These are phyloP conservation scores for Xylariaceae sp. DNA, from an alignment of 2,329 filamentous ascomycete genomes.

Conservation along the genomic window DNA sequence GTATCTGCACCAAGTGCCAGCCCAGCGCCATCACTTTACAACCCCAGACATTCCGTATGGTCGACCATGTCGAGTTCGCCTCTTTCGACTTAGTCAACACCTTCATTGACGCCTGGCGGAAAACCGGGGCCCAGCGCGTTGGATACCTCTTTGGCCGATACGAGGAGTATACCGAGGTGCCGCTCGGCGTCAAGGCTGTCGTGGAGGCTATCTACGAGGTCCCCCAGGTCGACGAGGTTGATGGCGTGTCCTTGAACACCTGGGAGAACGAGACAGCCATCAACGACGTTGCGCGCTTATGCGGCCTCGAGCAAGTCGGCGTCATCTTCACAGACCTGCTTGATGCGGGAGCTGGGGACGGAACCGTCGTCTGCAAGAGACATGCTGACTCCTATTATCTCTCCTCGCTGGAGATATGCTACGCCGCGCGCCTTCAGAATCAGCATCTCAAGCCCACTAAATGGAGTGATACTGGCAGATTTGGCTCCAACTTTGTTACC, in stretches of 20 bases:
- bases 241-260: slow-evolving; percentile 79
- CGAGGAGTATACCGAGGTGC: slow-evolving; percentile 86
- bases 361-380: slow-evolving; percentile 88
- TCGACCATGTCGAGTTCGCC: slow-evolving; percentile 96
- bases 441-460: slow-evolving; percentile 87
- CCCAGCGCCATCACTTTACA: slow-evolving; percentile 95
- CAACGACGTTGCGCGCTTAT: slow-evolving; percentile 75
- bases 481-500: slow-evolving; percentile 95
- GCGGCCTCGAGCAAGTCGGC: slow-evolving; percentile 83
- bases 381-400: slow-evolving; percentile 95
- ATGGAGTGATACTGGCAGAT: slow-evolving; percentile 92
- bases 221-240: slow-evolving; percentile 82
- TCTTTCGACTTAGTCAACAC: slow-evolving; percentile 79
- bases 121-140: slow-evolving; percentile 76
- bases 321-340: slow-evolving; percentile 93
- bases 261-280: slow-evolving; percentile 85
- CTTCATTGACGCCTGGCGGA: slow-evolving; percentile 90
- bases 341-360: slow-evolving; percentile 77
- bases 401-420: slow-evolving; percentile 86
- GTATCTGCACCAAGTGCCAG: slow-evolving; percentile 97
- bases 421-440: slow-evolving; percentile 83
- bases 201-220: slow-evolving; percentile 98
- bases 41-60: slow-evolving; percentile 91
- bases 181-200: slow-evolving; percentile 89
- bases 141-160: slow-evolving; percentile 92